Evolutionary conservation across 179 eudicot species (phyloP).

Genomic region (Amaranthus tricolor): DNA sequence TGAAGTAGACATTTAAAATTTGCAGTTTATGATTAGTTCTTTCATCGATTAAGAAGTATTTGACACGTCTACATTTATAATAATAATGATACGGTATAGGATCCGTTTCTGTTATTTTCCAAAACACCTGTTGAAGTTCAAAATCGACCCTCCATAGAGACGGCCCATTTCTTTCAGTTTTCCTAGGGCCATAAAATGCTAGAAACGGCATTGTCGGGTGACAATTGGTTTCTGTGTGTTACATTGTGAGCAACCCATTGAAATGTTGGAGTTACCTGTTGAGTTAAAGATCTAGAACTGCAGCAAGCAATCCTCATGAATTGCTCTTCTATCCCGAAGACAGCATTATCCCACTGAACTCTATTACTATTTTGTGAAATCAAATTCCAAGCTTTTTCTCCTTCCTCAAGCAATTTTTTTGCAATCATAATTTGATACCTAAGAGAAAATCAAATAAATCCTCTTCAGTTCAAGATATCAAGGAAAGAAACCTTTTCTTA

Average conservation of each 20-base stretch:
- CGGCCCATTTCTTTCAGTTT: too few relatives aligned
- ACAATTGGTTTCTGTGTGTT: not conserved
- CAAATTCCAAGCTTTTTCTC: constrained; percentile 64
- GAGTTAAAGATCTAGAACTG: constrained; percentile 60
- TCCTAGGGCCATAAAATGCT: too few relatives aligned
- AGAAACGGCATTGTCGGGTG: not conserved
- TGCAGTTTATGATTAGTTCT: not conserved
- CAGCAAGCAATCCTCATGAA: constrained; percentile 67
- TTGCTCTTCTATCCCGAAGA: constrained; percentile 53
- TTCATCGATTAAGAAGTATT: too few relatives aligned
- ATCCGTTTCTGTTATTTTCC: too few relatives aligned
- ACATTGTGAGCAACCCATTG: not conserved
- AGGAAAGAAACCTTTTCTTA: not conserved
- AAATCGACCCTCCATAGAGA: too few relatives aligned
- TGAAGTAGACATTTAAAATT: not conserved
- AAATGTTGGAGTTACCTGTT: constrained; percentile 50
- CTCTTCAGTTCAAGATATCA: not conserved
- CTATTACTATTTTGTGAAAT: constrained; percentile 50
- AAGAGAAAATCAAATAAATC: constrained; percentile 17
- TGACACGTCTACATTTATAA: too few relatives aligned
- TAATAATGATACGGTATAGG: too few relatives aligned
- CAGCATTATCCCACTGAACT: constrained; percentile 71
- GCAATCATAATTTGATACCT: constrained; percentile 77
- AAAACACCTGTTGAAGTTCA: too few relatives aligned
- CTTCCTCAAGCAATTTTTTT: constrained; percentile 76